Evolutionary conservation across 2,329 filamentous ascomycete species (phyloP).

Genomic region (Pyricularia grisea): DNA sequence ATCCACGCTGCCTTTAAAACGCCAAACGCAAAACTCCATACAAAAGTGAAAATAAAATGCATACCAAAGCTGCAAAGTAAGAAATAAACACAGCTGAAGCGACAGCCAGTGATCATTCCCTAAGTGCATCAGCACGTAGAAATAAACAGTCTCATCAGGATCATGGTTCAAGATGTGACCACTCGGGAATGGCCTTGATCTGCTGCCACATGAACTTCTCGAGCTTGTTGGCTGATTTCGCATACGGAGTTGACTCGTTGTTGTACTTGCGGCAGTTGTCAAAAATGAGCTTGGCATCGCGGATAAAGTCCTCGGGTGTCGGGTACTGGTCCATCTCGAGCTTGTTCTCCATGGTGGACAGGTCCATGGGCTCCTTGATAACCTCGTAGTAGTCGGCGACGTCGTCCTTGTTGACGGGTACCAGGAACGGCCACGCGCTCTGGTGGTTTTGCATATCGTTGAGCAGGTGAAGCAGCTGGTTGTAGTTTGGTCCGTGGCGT

Average conservation of each 20-base stretch:
- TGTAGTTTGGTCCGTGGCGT: conserved; percentile 67
- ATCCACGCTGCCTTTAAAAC: background rate
- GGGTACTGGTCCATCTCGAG: conserved; percentile 64
- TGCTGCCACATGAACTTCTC: conserved; percentile 65
- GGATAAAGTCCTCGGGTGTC: conserved; percentile 62
- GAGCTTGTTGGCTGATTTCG: conserved; percentile 63
- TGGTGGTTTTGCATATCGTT: conserved; percentile 67
- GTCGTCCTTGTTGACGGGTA: conserved; percentile 66
- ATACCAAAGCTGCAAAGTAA: background rate
- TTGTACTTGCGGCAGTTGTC: conserved; percentile 69
- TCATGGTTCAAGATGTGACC: conserved; percentile 28
- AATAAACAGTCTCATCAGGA: background rate
- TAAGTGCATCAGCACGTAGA: background rate
- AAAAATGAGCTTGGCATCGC: conserved; percentile 61
- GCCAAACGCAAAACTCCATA: background rate
- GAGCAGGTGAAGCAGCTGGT: conserved; percentile 59
- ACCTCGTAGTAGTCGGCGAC: conserved; percentile 72
- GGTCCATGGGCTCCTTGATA: conserved; percentile 69
- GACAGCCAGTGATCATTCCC: background rate
- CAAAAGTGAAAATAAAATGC: background rate
- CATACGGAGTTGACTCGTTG: conserved; percentile 64
- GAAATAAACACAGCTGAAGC: background rate
- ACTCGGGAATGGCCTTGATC: conserved; percentile 62
- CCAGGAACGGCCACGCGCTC: conserved; percentile 64
- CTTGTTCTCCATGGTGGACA: conserved; percentile 65